Percentiles rank a stretch among this genome's conserved stretches.
Conservation (phyloP, 345 rosid species). For the Dipteronia dyeriana region DNA sequence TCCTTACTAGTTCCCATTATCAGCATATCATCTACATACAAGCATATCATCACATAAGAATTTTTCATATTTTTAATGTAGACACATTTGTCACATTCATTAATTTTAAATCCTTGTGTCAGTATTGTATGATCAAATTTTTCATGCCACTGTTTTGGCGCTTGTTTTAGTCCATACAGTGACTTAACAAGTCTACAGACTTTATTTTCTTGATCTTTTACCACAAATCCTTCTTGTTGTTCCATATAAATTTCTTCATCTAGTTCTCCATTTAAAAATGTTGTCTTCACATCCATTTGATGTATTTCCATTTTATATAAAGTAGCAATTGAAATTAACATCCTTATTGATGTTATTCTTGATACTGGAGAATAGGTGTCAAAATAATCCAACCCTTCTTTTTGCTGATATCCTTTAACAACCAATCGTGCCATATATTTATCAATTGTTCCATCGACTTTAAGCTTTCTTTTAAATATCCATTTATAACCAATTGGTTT, state of each 20-base stretch:
- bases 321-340: neutral
- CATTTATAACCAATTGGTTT: neutral
- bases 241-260: neutral
- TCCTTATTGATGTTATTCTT: neutral
- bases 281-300: neutral
- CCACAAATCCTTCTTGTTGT: neutral
- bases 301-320: neutral
- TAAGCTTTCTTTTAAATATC: neutral
- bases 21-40: too few relatives aligned
- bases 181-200: neutral
- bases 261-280: neutral
- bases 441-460: neutral
- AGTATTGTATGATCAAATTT: too few relatives aligned
- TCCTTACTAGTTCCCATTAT: too few relatives aligned
- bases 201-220: neutral
- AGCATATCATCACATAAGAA: neutral
- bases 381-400: neutral
- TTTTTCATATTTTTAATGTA: too few relatives aligned
- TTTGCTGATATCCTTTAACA: neutral
- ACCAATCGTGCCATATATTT: neutral
- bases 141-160: too few relatives aligned
- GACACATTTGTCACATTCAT: too few relatives aligned
- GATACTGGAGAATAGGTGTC: neutral
- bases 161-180: too few relatives aligned
- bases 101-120: too few relatives aligned